Percentiles rank a stretch among this genome's conserved stretches.
Evolutionary conservation across 73 alveolate species (phyloP).

Genomic region (Tetrahymena thermophila): DNA sequence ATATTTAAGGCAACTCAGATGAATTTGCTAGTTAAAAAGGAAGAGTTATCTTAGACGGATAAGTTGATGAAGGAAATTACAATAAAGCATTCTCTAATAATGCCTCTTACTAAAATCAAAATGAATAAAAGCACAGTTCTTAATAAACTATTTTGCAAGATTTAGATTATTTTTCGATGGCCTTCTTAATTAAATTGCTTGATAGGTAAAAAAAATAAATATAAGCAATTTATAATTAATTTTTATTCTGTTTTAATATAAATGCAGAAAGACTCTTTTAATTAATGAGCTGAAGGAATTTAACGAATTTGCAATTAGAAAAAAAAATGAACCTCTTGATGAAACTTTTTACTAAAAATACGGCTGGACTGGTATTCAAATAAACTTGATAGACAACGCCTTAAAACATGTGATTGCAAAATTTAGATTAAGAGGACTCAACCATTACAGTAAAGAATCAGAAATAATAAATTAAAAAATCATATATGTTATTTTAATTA

Average conservation of each 20-base stretch:
- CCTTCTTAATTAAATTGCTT: not conserved
- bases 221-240: too few relatives aligned
- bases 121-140: not conserved
- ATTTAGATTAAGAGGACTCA: not conserved
- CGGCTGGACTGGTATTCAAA: not conserved
- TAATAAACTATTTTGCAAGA: not conserved
- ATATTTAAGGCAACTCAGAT: not conserved
- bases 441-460: not conserved
- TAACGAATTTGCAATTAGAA: not conserved
- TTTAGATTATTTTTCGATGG: not conserved
- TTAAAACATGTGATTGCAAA: not conserved
- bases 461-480: too few relatives aligned
- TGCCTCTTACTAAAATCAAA: not conserved
- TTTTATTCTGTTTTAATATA: too few relatives aligned
- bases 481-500: too few relatives aligned
- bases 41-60: not conserved
- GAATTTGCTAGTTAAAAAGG: not conserved
- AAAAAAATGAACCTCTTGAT: not conserved
- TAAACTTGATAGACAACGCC: not conserved
- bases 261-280: not conserved
- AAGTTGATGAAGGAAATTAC: not conserved
- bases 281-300: not conserved
- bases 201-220: not conserved
- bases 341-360: not conserved
- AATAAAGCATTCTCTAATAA: not conserved